Percentiles rank a stretch among this genome's conserved stretches.
Evolutionary conservation across 1,284 basidiomycete genomes (phyloP).

Genomic region (Gymnopus androsaceus): DNA sequence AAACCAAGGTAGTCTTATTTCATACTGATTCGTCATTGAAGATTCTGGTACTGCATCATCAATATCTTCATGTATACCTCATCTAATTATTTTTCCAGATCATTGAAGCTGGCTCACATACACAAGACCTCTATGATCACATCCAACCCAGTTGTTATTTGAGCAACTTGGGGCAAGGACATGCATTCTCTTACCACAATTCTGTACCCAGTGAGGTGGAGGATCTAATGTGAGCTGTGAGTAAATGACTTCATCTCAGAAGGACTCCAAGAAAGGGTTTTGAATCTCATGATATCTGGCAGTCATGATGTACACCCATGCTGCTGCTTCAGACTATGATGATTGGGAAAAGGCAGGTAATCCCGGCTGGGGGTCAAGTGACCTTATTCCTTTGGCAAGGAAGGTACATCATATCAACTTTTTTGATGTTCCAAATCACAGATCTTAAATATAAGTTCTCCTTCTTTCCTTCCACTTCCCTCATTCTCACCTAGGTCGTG

Average conservation of each 20-base stretch:
- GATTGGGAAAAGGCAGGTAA: conserved; percentile 45
- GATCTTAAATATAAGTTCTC: too few species aligned
- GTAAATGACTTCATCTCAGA: not conserved
- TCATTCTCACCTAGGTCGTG: conserved; percentile 47
- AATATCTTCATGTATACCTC: not conserved
- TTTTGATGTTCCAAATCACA: not conserved
- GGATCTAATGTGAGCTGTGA: conserved; percentile 62
- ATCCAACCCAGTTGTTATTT: conserved; percentile 52
- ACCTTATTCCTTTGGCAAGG: conserved; percentile 44
- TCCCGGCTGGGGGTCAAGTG: conserved; percentile 44
- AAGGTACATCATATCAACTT: conserved; percentile 34
- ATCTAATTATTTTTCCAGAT: conserved; percentile 19
- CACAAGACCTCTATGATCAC: conserved; percentile 43
- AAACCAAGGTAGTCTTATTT: too few species aligned
- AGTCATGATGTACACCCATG: conserved; percentile 58
- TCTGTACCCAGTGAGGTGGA: conserved; percentile 52
- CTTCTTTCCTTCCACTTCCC: conserved; percentile 4
- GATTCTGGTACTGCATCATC: conserved; percentile 32
- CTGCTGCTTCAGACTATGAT: conserved; percentile 47
- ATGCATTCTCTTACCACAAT: conserved; percentile 42
- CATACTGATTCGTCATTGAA: conserved; percentile 38
- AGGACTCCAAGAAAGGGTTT: not conserved
- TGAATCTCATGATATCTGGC: not conserved
- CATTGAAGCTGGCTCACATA: conserved; percentile 49
- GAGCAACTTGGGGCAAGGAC: conserved; percentile 35